A percentile compares a stretch with the other conserved stretches of the same genome.
Evolutionary conservation across 2,329 filamentous ascomycete species (phyloP).

Genomic region (Talaromyces atroroseus): DNA sequence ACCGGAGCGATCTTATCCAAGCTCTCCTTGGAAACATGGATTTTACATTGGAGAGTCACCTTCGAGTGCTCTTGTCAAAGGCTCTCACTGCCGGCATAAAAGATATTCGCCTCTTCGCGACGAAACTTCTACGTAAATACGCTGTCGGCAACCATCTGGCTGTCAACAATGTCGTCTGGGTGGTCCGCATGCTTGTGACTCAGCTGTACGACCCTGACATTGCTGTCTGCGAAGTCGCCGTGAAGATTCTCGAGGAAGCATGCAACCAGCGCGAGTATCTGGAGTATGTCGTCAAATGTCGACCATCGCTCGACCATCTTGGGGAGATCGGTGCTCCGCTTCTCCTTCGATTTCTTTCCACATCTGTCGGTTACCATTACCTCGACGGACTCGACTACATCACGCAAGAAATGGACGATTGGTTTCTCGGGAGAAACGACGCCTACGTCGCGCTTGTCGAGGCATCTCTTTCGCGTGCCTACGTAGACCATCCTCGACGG

Average conservation of each 20-base stretch:
- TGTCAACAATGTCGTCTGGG: constrained; percentile 79
- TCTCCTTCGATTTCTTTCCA: constrained; percentile 85
- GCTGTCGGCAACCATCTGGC: constrained; percentile 53
- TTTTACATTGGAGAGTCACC: constrained; percentile 81
- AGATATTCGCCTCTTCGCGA: constrained; percentile 83
- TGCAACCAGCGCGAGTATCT: constrained; percentile 88
- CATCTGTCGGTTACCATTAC: constrained; percentile 96
- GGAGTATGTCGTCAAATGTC: constrained; percentile 94
- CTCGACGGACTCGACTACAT: constrained; percentile 96
- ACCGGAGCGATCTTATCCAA: constrained; percentile 86
- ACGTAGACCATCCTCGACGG: constrained; percentile 51
- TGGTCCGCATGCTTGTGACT: constrained; percentile 92
- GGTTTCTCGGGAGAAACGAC: constrained; percentile 95
- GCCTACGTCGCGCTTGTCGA: constrained; percentile 93
- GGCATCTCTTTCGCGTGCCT: constrained; percentile 84
- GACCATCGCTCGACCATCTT: constrained; percentile 87
- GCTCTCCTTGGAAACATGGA: constrained; percentile 86
- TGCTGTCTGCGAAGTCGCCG: constrained; percentile 90
- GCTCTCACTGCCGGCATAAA: constrained; percentile 88
- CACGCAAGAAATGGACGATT: constrained; percentile 99
- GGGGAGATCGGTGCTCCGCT: constrained; percentile 95
- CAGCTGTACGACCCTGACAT: constrained; percentile 97
- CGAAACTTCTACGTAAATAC: constrained; percentile 80
- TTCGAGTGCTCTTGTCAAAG: constrained; percentile 87
- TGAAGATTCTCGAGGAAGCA: constrained; percentile 95